Evolutionary conservation across 2,329 filamentous ascomycete species (phyloP).

Genomic region (Pseudogymnoascus sp.): DNA sequence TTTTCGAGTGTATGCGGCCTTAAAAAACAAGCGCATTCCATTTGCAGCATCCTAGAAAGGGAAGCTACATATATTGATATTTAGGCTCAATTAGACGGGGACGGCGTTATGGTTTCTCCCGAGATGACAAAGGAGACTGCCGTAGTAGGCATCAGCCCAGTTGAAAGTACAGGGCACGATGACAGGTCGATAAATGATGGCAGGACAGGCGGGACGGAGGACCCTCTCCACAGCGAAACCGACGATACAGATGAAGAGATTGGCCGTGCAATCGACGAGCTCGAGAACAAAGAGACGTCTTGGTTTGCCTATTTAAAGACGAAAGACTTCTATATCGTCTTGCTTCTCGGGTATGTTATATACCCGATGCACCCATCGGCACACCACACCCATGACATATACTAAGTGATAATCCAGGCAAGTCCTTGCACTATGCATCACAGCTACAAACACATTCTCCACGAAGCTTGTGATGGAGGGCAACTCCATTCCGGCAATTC

Average conservation of each 20-base stretch:
- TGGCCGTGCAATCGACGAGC: slow-evolving; percentile 44
- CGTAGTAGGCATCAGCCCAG: background rate
- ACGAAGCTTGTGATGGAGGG: slow-evolving; percentile 59
- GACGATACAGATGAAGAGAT: slow-evolving; percentile 21
- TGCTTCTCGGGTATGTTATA: slow-evolving; percentile 59
- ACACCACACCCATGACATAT: background rate
- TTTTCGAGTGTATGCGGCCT: background rate
- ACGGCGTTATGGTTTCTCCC: slow-evolving; percentile 5
- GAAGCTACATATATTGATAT: background rate
- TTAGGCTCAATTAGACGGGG: background rate
- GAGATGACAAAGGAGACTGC: background rate
- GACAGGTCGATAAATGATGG: slow-evolving; percentile 12
- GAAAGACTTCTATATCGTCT: slow-evolving; percentile 78
- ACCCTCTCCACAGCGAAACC: slow-evolving; percentile 17
- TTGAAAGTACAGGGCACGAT: background rate
- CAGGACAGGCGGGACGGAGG: slow-evolving; percentile 24
- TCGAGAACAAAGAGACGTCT: slow-evolving; percentile 46
- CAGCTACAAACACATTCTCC: slow-evolving; percentile 85
- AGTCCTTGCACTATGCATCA: slow-evolving; percentile 81
- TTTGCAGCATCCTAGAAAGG: background rate
- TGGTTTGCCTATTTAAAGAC: slow-evolving; percentile 76
- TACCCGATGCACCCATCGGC: slow-evolving; percentile 14
- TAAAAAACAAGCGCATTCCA: background rate
- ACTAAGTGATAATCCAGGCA: slow-evolving; percentile 43
- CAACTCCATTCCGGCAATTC: slow-evolving; percentile 87